Base-by-base conservation (phyloP, 495 filamentous ascomycete genomes). In the Letharia columbiana region DNA sequence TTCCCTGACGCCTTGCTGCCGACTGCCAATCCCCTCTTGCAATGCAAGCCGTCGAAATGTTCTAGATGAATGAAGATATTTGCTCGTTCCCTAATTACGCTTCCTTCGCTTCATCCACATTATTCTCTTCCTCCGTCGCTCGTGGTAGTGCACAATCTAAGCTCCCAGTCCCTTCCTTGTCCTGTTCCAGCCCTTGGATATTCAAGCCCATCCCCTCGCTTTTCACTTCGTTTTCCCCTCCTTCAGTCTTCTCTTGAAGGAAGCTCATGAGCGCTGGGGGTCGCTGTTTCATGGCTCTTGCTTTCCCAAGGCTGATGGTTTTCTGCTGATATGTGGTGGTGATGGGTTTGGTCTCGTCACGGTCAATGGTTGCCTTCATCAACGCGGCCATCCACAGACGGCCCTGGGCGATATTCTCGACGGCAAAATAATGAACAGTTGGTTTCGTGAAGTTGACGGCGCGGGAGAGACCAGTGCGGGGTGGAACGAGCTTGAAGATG, bases 281-380 rank as follows among this genome's bases (percentile, higher is more conserved):
- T 9, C 92, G 83, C 73, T 94, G 88, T 61, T 88, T 87, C 86
- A 92, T 88, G 69, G 87, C 77, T 63, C 83, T 84, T 44, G 92
- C 92, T 75, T 95, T 93, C 49, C 86, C 86, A 15, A 97, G 83
- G 60, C 88, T 91, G 60, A 97, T 93, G 0, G 92, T 97, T 76
- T 93, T 91, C 71, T 92, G 91, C 71, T 93, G 90, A 77, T 96
- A 98, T n/a, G 91, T 94, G 0, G 88, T 91, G 44, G 88, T 90
- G 62, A 95, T 86, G 1, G 84, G 81, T 66, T 87, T 81, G 11
- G 84, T 81, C 69, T 93, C 86, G 71, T 99, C 94, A 65, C 92
- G 88, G 69, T 98, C 95, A 69, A 99, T 99, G 8, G 95, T 99
- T 5, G 95, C 95, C 77, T 98, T 99, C 91, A 98, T 95, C 66